Conservation (phyloP, 164 flowering plant species). For the Magnolia changhungtana region DNA sequence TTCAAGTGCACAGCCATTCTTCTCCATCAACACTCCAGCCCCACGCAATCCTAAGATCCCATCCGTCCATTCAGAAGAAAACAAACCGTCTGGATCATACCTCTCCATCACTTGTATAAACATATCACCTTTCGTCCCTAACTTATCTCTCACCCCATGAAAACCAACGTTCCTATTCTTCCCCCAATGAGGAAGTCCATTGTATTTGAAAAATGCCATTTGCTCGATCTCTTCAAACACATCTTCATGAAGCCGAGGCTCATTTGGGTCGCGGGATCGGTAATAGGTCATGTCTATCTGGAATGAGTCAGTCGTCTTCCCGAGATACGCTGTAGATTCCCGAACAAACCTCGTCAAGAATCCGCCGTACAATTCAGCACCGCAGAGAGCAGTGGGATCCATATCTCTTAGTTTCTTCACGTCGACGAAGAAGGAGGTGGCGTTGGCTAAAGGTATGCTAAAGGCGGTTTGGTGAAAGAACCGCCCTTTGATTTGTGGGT, state of each 20-base stretch:
- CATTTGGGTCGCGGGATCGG: slow-evolving; percentile 2
- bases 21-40: background rate
- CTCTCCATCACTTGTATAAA: slow-evolving; percentile 6
- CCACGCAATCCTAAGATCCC: slow-evolving; percentile 2
- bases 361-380: slow-evolving; percentile 7
- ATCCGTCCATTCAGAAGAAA: too few relatives aligned
- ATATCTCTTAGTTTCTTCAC: slow-evolving; percentile 12
- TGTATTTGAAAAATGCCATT: slow-evolving; percentile 13
- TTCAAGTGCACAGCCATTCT: slow-evolving; percentile 11
- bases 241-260: slow-evolving; percentile 12
- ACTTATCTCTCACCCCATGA: background rate
- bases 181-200: slow-evolving; percentile 12
- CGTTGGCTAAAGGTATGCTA: slow-evolving; percentile 7
- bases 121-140: background rate
- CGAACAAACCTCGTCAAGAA: slow-evolving; percentile 9
- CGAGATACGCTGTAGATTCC: slow-evolving; percentile 11
- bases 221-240: slow-evolving; percentile 12
- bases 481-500: slow-evolving; percentile 1
- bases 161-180: slow-evolving; percentile 15
- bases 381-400: slow-evolving; percentile 5
- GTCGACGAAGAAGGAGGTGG: background rate
- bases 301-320: slow-evolving; percentile 7
- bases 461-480: slow-evolving; percentile 10
- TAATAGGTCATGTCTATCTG: slow-evolving; percentile 14
- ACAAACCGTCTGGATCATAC: slow-evolving; percentile 7